A percentile compares a stretch with the other conserved stretches of the same genome.
These are phyloP conservation scores for barrel medic (Medicago truncatula) DNA, from an alignment of 306 rosid genomes.

Conservation along the genomic window MtrunA17r5.0-ANR NC_053042.1:27930501-27931000, in stretches of 20 bases:
- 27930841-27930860: conserved; percentile 95
- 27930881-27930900: conserved; percentile 70
- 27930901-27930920: conserved; percentile 89
- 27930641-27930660: conserved; percentile 24
- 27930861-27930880: conserved; percentile 68
- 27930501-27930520: too few relatives aligned
- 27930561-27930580: conserved; percentile 72
- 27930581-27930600: conserved; percentile 40
- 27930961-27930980: conserved; percentile 96
- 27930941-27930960: conserved; percentile 93
- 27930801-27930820: conserved; percentile 66
- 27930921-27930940: conserved; percentile 81
- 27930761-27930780: conserved; percentile 78
- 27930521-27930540: neutral
- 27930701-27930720: conserved; percentile 43
- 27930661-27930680: conserved; percentile 2
- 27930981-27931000: conserved; percentile 89
- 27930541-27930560: conserved; percentile 51
- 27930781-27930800: conserved; percentile 76
- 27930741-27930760: conserved; percentile 66
- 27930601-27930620: conserved; percentile 33
- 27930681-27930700: conserved; percentile 11
- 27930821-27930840: conserved; percentile 91
- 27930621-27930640: neutral
- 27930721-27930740: conserved; percentile 65